Percentiles rank a stretch among this genome's conserved stretches.
phyloP scores from a whole-genome alignment of 345 rosid genomes.

The Gossypium longicalyx region DNA sequence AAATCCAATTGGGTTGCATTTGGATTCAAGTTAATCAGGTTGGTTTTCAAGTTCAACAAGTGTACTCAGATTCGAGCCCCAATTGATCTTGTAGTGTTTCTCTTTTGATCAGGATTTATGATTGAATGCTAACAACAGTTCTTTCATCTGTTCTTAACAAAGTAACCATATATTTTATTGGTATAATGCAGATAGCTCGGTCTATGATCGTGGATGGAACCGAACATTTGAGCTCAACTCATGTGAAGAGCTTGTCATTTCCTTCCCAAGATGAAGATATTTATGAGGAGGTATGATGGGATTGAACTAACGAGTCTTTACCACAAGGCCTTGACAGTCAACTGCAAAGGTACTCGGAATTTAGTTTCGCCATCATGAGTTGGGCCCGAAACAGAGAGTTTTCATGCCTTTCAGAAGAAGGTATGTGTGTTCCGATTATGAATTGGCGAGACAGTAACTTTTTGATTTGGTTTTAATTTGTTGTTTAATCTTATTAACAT shows the following conservation, averaged over 20 bases:
- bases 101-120: neutral
- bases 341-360: neutral
- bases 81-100: neutral
- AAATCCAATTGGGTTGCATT: no score
- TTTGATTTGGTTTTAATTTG: neutral
- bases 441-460: neutral
- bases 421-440: no score
- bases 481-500: neutral
- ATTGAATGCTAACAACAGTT: neutral
- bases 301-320: neutral
- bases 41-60: no score
- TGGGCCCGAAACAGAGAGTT: no score
- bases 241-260: conserved; percentile 26
- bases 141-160: neutral
- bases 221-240: conserved; percentile 34
- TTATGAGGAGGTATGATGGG: conserved; percentile 38
- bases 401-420: neutral
- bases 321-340: neutral
- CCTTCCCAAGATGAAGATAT: conserved; percentile 40
- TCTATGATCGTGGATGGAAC: conserved; percentile 54
- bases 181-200: conserved; percentile 50
- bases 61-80: neutral
- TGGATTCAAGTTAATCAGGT: no score
- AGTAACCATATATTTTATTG: neutral
- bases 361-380: neutral